Evolutionary conservation across 2,329 filamentous ascomycete species (phyloP), one percentile per base, ranked within the genome.

Genomic region (Fusarium solani-melongenae): DNA sequence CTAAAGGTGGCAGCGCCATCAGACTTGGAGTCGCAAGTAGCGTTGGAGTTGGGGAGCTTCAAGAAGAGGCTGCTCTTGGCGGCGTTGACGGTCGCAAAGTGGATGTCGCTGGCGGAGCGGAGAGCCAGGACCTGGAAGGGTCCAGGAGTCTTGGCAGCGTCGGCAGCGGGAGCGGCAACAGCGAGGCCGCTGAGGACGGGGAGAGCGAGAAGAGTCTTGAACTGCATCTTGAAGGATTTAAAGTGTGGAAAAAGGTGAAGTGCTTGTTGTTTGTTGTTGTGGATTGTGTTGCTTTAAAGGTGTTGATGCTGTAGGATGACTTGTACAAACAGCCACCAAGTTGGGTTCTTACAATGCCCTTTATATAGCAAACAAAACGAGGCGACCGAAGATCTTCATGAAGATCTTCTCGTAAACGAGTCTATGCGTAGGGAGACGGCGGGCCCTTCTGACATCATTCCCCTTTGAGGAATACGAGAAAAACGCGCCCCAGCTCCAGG

Each of bases 111-210:
- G 71, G 81, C 86, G 9, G 87, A 87, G 70, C 84, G 84, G 61
- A 89, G 83, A 51, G 87, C 80, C 73, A 88, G 79, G 65, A 91
- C 65, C 65, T 80, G 78, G 76, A 91, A 91, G 56, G 81, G 78
- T 34, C 56, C 60, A 5, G 20, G 27, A 22, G 71, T 57, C 57
- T 68, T 53, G 17, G 64, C 55, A 6, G 53, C 31, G 20, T 49
- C 44, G 10, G 49, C 44, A n/a, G 66, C 53, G 5, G 72, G 67
- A 11, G 63, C 75, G 4, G 75, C 75, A 27, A 38, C 67, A 10
- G 66, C 61, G 14, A 74, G 36, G 36, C 69, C 69, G 65, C 62
- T 60, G 44, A 71, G 53, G 51, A 69, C 53, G 36, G 70, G 73
- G 15, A 71, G 61, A 17, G 70, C 51, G 62, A 77, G 39, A n/a